Evolutionary conservation across 1,139 yeast genomes (phyloP).

Genomic region (Ogataea hybrid): DNA sequence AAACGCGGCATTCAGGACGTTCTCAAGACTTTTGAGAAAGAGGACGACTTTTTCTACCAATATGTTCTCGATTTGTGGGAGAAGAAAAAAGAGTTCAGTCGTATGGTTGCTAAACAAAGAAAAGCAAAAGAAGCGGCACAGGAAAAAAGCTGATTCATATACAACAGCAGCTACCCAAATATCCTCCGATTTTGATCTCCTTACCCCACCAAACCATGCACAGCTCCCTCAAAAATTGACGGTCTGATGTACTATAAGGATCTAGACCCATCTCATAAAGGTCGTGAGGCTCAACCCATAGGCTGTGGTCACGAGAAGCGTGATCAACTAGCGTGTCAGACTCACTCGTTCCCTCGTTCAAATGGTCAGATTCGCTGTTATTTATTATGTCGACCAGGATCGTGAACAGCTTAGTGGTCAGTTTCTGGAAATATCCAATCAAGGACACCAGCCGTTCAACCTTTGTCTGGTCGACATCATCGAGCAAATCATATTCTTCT

Average conservation of each 20-base stretch:
- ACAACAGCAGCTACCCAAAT: slow-evolving; percentile 36
- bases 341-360: slow-evolving; percentile 7
- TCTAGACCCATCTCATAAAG: slow-evolving; percentile 72
- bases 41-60: slow-evolving; percentile 31
- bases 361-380: slow-evolving; percentile 24
- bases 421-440: slow-evolving; percentile 55
- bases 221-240: slow-evolving; percentile 53
- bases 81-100: slow-evolving; percentile 30
- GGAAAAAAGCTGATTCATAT: slow-evolving; percentile 14
- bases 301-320: slow-evolving; percentile 3
- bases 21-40: slow-evolving; percentile 30
- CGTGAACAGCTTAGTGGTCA: slow-evolving; percentile 40
- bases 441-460: slow-evolving; percentile 35
- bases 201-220: slow-evolving; percentile 57
- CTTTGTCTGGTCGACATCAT: slow-evolving; percentile 30
- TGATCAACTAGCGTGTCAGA: slow-evolving; percentile 4
- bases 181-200: slow-evolving; percentile 36
- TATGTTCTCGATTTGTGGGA: slow-evolving; percentile 33
- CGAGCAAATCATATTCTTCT: slow-evolving; percentile 26
- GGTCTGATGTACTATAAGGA: slow-evolving; percentile 60
- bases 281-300: slow-evolving; percentile 50
- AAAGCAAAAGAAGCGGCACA: slow-evolving; percentile 5
- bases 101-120: slow-evolving; percentile 16
- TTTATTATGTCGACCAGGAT: slow-evolving; percentile 32
- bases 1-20: slow-evolving; percentile 26